Percentiles rank a stretch among this genome's conserved stretches.
Evolutionary conservation across 2,329 filamentous ascomycete species (phyloP).

Genomic region (Hypoxylon sp.): DNA sequence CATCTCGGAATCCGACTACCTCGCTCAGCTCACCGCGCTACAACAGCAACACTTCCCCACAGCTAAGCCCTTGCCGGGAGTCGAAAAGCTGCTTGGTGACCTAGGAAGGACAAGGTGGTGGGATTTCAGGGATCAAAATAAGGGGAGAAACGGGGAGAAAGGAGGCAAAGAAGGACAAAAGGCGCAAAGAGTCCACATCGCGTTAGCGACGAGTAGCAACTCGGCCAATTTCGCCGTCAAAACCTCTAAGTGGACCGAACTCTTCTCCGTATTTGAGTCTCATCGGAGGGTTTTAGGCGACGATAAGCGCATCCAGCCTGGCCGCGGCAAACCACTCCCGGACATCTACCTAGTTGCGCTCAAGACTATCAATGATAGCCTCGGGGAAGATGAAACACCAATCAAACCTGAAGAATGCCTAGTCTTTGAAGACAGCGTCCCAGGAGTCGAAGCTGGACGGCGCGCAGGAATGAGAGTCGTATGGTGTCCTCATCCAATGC

Average conservation of each 20-base stretch:
- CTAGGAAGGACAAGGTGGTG: slow-evolving; percentile 68
- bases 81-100: slow-evolving; percentile 73
- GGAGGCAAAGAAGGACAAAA: slow-evolving; percentile 52
- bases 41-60: slow-evolving; percentile 80
- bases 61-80: slow-evolving; percentile 83
- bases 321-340: slow-evolving; percentile 92
- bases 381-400: slow-evolving; percentile 71
- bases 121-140: slow-evolving; percentile 54
- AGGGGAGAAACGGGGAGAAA: slow-evolving; percentile 43
- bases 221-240: slow-evolving; percentile 81
- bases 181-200: slow-evolving; percentile 75
- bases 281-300: slow-evolving; percentile 87
- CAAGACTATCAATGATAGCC: slow-evolving; percentile 82
- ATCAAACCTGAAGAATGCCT: slow-evolving; percentile 89
- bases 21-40: slow-evolving; percentile 68
- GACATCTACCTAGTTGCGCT: slow-evolving; percentile 95
- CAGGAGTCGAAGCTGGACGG: slow-evolving; percentile 89
- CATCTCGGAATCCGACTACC: slow-evolving; percentile 77
- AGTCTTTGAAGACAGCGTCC: slow-evolving; percentile 96
- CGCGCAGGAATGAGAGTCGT: slow-evolving; percentile 94
- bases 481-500: slow-evolving; percentile 87
- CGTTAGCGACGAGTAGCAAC: slow-evolving; percentile 86
- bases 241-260: slow-evolving; percentile 70
- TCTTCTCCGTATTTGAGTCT: slow-evolving; percentile 75
- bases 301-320: slow-evolving; percentile 79